phyloP scores from a whole-genome alignment of 768 basidiomycete species.

The Tulasnella sp. region DNA sequence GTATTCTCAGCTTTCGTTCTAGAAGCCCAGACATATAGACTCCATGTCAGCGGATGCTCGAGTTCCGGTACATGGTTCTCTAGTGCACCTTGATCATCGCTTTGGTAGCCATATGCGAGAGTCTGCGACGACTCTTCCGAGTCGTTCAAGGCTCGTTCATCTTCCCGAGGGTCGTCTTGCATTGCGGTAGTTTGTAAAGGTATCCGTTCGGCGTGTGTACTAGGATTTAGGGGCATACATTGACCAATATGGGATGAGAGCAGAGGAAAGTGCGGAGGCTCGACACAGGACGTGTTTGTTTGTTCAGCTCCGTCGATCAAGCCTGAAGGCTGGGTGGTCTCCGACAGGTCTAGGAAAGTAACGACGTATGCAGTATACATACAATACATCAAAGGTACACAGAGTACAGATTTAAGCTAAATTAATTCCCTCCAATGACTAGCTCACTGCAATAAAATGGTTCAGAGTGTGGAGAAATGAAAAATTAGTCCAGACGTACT shows the following conservation, averaged over 20 bases:
- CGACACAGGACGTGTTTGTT: neutral
- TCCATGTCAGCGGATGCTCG: neutral
- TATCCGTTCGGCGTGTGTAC: neutral
- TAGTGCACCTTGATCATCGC: neutral
- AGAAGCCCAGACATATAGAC: no score
- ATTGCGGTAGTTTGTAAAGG: neutral
- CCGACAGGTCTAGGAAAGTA: neutral
- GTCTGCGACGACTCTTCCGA: neutral
- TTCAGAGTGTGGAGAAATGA: neutral
- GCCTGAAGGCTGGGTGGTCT: no score
- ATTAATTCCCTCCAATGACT: neutral
- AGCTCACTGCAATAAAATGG: neutral
- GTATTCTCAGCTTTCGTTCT: no score
- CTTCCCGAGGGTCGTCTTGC: neutral
- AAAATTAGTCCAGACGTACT: conserved; percentile 35
- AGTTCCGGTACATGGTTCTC: neutral
- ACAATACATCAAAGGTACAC: neutral
- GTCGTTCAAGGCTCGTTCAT: neutral
- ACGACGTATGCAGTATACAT: neutral
- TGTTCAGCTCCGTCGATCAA: neutral
- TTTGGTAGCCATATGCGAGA: neutral
- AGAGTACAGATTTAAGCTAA: neutral
- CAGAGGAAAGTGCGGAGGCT: neutral
- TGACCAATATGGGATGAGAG: neutral
- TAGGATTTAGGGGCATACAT: neutral